Base-by-base conservation (phyloP, 2,329 filamentous ascomycete genomes). In the Fusarium irregulare region DNA sequence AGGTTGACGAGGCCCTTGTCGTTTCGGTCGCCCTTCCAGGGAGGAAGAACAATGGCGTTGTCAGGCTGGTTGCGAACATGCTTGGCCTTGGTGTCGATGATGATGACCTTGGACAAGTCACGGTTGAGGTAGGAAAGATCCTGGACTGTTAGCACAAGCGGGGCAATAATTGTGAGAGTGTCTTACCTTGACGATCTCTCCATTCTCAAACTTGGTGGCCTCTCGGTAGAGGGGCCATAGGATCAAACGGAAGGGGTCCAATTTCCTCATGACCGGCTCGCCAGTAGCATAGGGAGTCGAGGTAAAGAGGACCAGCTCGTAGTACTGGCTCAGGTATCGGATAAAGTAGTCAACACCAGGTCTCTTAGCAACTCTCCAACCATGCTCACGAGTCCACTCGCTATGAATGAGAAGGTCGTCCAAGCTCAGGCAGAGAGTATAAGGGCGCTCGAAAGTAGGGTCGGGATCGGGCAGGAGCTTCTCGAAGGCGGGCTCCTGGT, bases 101-200 rank as follows among this genome's bases (percentile, higher is more conserved):
- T 90, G 78, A 99, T 93, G 50, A 97, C 93, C 83, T 98, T 98
- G 72, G 92, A 96, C 34, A 98, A 87, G 77, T 97, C 94, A 63
- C 96, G 93, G 84, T 99, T 99, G 50, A 99, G 89, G 82, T 97
- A 98, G 4, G 94, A 94, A n/a, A 99, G 89, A 78, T 99, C 96
- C 93, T 97, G 28, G 12, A 16, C 21, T 18, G 49, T 78, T 60
- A 77, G 71, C 23, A 14, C 11, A 56, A 27, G 50, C 60, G 56
- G 21, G 13, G 5, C 23, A n/a, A 6, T 21, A 7, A 14, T 40
- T 9, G 7, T n/a, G 7, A 12, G 56, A n/a, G 42, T 45, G 51
- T 70, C 83, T 70, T 83, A 94, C 93, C 90, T 99, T 99, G 82
- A 99, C 88, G 76, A 98, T 94, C 82, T 98, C 93, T 70, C 96